These are phyloP conservation scores for Globisporangium parvum DNA, from an alignment of 352 stramenopile genomes.

Conservation along the genomic window DNA sequence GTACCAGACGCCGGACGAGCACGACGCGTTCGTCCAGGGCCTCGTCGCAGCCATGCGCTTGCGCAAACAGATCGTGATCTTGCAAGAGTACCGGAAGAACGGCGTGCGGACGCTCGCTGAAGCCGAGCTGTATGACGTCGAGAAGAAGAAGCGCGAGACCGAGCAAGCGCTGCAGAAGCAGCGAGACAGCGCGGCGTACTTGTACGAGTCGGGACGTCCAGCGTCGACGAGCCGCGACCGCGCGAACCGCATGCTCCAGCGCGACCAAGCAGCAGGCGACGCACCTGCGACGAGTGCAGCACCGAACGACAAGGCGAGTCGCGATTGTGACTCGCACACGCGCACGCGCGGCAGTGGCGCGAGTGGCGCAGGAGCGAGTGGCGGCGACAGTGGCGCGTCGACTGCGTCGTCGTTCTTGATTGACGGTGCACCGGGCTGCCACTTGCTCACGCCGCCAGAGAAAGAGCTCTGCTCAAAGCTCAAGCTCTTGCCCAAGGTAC, in stretches of 20 bases:
- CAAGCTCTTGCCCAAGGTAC: slow-evolving; percentile 86
- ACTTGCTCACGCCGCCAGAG: slow-evolving; percentile 90
- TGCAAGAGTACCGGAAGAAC: slow-evolving; percentile 95
- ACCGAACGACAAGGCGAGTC: slow-evolving; percentile 5
- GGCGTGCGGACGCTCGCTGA: slow-evolving; percentile 92
- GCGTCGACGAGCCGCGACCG: slow-evolving; percentile 51
- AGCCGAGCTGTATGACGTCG: slow-evolving; percentile 92
- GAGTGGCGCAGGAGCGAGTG: not conserved
- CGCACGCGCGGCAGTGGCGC: slow-evolving; percentile 13
- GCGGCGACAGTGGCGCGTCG: slow-evolving; percentile 12
- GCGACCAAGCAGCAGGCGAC: slow-evolving; percentile 36
- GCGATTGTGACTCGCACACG: slow-evolving; percentile 19
- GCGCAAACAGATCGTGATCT: slow-evolving; percentile 93
- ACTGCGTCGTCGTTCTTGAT: slow-evolving; percentile 56
- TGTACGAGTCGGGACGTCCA: slow-evolving; percentile 71
- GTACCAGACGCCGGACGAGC: slow-evolving; percentile 91
- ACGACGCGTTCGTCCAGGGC: slow-evolving; percentile 91
- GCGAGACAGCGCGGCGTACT: slow-evolving; percentile 79
- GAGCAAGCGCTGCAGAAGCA: slow-evolving; percentile 88
- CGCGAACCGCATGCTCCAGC: slow-evolving; percentile 61
- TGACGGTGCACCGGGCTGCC: slow-evolving; percentile 71
- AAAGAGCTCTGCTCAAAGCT: slow-evolving; percentile 87
- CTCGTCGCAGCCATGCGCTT: slow-evolving; percentile 89
- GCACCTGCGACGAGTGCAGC: slow-evolving; percentile 1
- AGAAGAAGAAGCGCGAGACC: slow-evolving; percentile 91